Conservation (phyloP, 2,329 filamentous ascomycete species). For the Nectriaceae sp. region DNA sequence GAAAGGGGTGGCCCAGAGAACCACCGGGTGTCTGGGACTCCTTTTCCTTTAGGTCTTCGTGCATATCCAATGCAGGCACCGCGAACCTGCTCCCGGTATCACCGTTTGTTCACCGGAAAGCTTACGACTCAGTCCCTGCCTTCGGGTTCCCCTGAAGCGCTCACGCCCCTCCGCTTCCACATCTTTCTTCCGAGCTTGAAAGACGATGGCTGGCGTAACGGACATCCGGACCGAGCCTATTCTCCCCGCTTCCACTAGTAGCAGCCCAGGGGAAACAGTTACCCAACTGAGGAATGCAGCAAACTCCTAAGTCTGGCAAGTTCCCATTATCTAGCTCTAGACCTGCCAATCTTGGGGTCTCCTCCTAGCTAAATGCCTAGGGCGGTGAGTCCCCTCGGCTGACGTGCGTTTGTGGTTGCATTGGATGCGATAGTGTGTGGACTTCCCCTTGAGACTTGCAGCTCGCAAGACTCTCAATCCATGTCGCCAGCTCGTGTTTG, state of each 20-base stretch:
- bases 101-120: too few species aligned
- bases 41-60: background rate
- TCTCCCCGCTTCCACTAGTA: background rate
- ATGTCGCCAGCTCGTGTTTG: slow-evolving; percentile 4
- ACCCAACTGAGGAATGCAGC: slow-evolving; percentile 4
- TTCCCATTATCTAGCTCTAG: background rate
- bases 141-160: too few species aligned
- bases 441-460: slow-evolving; percentile 11
- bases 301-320: background rate
- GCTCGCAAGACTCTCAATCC: background rate
- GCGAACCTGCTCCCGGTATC: background rate
- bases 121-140: too few species aligned
- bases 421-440: background rate
- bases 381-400: slow-evolving; percentile 1
- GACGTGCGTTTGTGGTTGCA: slow-evolving; percentile 6
- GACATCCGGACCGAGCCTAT: slow-evolving; percentile 9
- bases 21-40: background rate
- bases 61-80: background rate
- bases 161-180: background rate
- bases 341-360: slow-evolving; percentile 4
- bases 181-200: background rate
- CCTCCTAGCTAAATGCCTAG: too few species aligned
- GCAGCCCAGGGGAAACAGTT: background rate
- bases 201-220: slow-evolving; percentile 1
- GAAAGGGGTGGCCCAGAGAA: background rate